Base-by-base conservation (phyloP, 169 alveolate genomes). In the Plasmodium cynomolgi region DNA sequence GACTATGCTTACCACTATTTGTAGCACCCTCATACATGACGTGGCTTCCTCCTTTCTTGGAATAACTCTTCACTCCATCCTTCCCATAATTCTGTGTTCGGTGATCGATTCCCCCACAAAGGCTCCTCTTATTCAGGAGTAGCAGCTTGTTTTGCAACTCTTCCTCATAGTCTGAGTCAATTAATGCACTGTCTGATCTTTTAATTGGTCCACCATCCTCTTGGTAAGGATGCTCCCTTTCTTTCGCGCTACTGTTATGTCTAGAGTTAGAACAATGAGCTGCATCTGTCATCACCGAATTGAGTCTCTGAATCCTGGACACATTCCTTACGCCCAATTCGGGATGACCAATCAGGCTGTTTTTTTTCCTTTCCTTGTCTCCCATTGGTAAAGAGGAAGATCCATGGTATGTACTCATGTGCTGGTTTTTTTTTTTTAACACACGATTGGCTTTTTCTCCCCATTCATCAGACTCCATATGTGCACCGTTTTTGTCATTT, bases 71-170 rank as follows among this genome's bases (percentile, higher is more conserved):
- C 37, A 68, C 7, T 68, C 20, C n/a, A 0, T 68, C 77, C 56
- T 33, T 39, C 13, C 15, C 58, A 83, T 23, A 20, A 68, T 20
- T 33, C 73, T 83, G 44, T 1, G 17, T 39, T 68, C 50, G 39
- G 1, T 68, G 31, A 37, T 13, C 13, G 6, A 68, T 33, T 11
- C 20, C 41, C 17, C 23, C 54, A 31, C 74, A 83, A 29, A 71
- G 71, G 23, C 39, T 44, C 37, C 72, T 68, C 81, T 80, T 88
- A 80, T 88, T 88, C 50, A 88, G 82, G 33, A 26, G 17, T 80
- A 88, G n/a, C 68, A 88, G 39, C 39, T 88, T 88, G 13, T 88
- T 88, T 88, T 77, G 90, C 17, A 88, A 29, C 33, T 88, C 90
- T 29, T 79, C 91, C 31, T 79, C 83, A 56, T 56, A 34, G 39